These are phyloP conservation scores for Penicillium diatomitis DNA, from an alignment of 495 filamentous ascomycete genomes.

Conservation along the genomic window DNA sequence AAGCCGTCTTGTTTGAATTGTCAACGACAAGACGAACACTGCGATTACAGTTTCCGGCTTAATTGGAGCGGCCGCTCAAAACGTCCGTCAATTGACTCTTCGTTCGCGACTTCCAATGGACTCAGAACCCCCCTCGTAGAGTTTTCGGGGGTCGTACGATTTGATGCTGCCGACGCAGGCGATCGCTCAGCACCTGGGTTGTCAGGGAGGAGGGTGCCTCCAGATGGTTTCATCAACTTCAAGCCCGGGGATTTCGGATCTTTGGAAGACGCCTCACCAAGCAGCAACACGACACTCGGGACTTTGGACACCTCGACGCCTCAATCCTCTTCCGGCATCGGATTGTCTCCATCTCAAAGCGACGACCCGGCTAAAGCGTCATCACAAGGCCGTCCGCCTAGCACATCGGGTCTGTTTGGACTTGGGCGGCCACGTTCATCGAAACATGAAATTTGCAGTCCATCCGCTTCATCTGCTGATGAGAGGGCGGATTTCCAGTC, in stretches of 20 bases:
- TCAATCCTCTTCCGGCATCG: slow-evolving; percentile 14
- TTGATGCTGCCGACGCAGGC: slow-evolving; percentile 3
- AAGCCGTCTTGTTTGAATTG: slow-evolving; percentile 74
- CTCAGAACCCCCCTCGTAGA: slow-evolving; percentile 16
- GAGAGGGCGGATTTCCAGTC: slow-evolving; percentile 22
- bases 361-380: slow-evolving; percentile 11
- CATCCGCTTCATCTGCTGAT: slow-evolving; percentile 19
- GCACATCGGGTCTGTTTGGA: slow-evolving; percentile 9
- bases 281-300: slow-evolving; percentile 5
- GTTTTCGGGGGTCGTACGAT: slow-evolving; percentile 7
- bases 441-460: slow-evolving; percentile 12
- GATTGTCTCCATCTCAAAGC: slow-evolving; percentile 11
- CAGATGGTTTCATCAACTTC: slow-evolving; percentile 12
- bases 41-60: slow-evolving; percentile 78
- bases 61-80: slow-evolving; percentile 71
- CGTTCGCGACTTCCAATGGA: slow-evolving; percentile 25
- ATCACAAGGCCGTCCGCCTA: slow-evolving; percentile 20
- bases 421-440: slow-evolving; percentile 13
- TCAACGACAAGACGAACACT: slow-evolving; percentile 62
- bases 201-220: slow-evolving; percentile 3
- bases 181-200: slow-evolving; percentile 4
- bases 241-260: slow-evolving; percentile 8
- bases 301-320: slow-evolving; percentile 22
- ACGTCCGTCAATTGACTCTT: slow-evolving; percentile 30
- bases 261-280: slow-evolving; percentile 10